A percentile compares a stretch with the other conserved stretches of the same genome.
phyloP scores from a whole-genome alignment of 2,329 filamentous ascomycete genomes.

The Alternaria longipes region DNA sequence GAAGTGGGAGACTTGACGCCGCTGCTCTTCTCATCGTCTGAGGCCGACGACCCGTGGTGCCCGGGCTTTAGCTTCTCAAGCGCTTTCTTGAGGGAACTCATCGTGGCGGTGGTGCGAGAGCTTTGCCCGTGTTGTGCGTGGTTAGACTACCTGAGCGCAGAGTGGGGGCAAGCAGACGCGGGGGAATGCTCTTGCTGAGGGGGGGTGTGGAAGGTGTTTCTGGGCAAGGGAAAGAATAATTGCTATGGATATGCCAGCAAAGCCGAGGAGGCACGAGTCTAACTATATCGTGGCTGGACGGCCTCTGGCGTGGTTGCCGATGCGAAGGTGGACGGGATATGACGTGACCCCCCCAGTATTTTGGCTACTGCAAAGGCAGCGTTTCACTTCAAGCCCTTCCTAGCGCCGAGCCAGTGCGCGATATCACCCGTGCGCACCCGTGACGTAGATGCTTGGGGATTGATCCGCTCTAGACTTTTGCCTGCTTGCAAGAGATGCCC shows the following conservation, averaged over 20 bases:
- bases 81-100: conserved; percentile 58
- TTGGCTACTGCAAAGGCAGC: conserved; percentile 1
- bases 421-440: conserved; percentile 12
- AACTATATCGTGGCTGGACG: conserved; percentile 11
- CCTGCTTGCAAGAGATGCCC: not conserved
- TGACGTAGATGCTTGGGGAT: conserved; percentile 15
- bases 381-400: conserved; percentile 5
- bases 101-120: conserved; percentile 25
- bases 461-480: conserved; percentile 7
- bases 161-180: conserved; percentile 38
- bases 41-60: conserved; percentile 41
- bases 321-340: conserved; percentile 14
- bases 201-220: not conserved
- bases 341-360: conserved; percentile 14
- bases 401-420: conserved; percentile 12
- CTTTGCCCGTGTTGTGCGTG: conserved; percentile 35
- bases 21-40: conserved; percentile 48
- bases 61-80: conserved; percentile 54
- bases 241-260: not conserved
- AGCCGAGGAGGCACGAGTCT: conserved; percentile 2
- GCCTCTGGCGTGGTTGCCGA: conserved; percentile 1
- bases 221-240: not conserved
- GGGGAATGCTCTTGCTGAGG: conserved; percentile 15
- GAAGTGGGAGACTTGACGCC: conserved; percentile 40
- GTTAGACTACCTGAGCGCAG: conserved; percentile 39